Evolutionary conservation across 441 rosid genomes (phyloP).

Genomic region (Dalechampia spathulata): DNA sequence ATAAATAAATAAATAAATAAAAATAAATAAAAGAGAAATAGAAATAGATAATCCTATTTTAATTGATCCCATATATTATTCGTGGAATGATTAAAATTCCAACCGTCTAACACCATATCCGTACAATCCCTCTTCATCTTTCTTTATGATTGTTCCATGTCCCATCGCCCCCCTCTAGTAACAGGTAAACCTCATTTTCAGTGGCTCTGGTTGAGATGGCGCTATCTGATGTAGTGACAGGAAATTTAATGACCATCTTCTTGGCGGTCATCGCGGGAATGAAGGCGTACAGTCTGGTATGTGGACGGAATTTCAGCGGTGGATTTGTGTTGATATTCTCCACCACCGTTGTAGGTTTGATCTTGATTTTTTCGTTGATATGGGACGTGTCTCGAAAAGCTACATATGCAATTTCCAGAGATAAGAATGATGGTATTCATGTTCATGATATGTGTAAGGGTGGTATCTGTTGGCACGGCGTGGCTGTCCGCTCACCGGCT

Average conservation of each 20-base stretch:
- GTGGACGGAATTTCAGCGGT: constrained; percentile 60
- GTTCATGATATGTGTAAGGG: constrained; percentile 67
- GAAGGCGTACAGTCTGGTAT: constrained; percentile 51
- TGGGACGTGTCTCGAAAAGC: constrained; percentile 91
- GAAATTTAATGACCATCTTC: constrained; percentile 78
- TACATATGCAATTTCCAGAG: constrained; percentile 43
- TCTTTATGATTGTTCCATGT: too few species aligned
- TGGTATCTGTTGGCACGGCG: constrained; percentile 99
- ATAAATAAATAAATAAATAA: too few species aligned
- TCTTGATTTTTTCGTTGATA: constrained; percentile 61
- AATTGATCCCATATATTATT: too few species aligned
- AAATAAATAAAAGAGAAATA: too few species aligned
- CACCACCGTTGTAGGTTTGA: constrained; percentile 50
- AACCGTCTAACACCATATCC: too few species aligned
- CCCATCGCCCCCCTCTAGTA: too few species aligned
- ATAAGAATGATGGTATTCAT: constrained; percentile 17
- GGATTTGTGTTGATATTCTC: constrained; percentile 64
- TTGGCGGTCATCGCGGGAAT: constrained; percentile 70
- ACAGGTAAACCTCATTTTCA: too few species aligned
- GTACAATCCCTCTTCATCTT: too few species aligned
- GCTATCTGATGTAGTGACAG: constrained; percentile 74
- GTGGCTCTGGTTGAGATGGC: too few species aligned
- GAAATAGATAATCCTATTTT: too few species aligned
- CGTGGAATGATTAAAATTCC: too few species aligned
- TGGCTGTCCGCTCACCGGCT: constrained; percentile 85